These are phyloP conservation scores for Bocquillonia castaneifolia DNA, from an alignment of 441 rosid species.

Conservation along the genomic window DNA sequence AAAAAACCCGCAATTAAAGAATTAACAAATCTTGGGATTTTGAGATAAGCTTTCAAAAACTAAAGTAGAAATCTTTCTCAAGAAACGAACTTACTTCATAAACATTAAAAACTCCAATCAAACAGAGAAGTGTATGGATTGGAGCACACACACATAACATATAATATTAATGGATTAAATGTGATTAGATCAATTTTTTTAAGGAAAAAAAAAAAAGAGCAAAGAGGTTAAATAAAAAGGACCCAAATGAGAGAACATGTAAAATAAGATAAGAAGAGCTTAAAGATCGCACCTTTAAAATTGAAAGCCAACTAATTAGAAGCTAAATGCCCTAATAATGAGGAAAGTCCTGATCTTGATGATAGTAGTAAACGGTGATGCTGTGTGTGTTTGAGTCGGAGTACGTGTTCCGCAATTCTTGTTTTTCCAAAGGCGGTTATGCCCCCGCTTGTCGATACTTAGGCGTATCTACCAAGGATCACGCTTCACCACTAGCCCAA, in stretches of 20 bases:
- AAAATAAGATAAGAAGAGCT: neutral
- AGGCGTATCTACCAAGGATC: too few relatives aligned
- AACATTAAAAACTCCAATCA: neutral
- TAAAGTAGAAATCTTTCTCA: neutral
- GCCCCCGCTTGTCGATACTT: too few relatives aligned
- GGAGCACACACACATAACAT: neutral
- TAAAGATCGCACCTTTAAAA: constrained; percentile 17
- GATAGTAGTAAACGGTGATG: too few relatives aligned
- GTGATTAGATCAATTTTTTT: neutral
- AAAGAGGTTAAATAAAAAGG: neutral
- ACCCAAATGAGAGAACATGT: neutral
- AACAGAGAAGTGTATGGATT: neutral
- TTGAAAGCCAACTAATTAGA: neutral
- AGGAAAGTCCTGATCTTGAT: too few relatives aligned
- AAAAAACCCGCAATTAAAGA: neutral
- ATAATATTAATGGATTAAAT: too few relatives aligned
- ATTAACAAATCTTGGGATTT: neutral
- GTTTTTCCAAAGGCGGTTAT: too few relatives aligned
- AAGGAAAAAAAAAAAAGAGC: neutral
- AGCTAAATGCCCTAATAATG: neutral
- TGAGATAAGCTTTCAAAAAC: neutral
- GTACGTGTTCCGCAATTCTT: too few relatives aligned
- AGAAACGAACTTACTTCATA: neutral
- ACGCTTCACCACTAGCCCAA: too few relatives aligned
- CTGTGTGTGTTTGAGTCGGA: too few relatives aligned